Percentiles rank a stretch among this genome's conserved stretches.
These are phyloP conservation scores for Baudoinia panamericana DNA, from an alignment of 495 filamentous ascomycete genomes.

Conservation along the genomic window DNA sequence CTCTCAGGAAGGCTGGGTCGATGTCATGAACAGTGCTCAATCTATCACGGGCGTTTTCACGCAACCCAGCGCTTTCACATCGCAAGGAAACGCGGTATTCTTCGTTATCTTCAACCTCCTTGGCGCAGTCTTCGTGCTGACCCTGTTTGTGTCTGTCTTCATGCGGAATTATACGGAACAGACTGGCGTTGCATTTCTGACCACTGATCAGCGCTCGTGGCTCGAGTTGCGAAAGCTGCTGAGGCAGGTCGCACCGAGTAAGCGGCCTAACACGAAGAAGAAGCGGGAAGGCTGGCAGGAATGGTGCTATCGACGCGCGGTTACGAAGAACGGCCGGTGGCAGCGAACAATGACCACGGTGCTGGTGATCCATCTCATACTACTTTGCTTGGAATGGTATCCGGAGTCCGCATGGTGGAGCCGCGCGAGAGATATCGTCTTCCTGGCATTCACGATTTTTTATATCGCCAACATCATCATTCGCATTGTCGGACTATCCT, in stretches of 20 bases:
- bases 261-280: conserved; percentile 62
- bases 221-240: conserved; percentile 87
- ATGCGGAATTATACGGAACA: conserved; percentile 99
- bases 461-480: conserved; percentile 78
- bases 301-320: conserved; percentile 89
- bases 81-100: conserved; percentile 80
- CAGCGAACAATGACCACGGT: conserved; percentile 64
- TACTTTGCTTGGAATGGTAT: conserved; percentile 79
- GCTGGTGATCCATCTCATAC: conserved; percentile 66
- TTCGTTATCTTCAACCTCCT: conserved; percentile 95
- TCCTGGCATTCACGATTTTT: conserved; percentile 71
- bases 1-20: conserved; percentile 93
- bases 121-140: conserved; percentile 93
- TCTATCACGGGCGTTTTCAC: conserved; percentile 61
- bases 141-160: conserved; percentile 96
- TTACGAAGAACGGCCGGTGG: conserved; percentile 91
- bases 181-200: conserved; percentile 92
- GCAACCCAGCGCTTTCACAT: conserved; percentile 53
- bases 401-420: conserved; percentile 56
- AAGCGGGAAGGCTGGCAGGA: conserved; percentile 63
- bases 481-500: conserved; percentile 76
- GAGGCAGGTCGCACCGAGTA: conserved; percentile 85
- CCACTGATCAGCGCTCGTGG: conserved; percentile 94
- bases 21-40: conserved; percentile 74
- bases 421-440: conserved; percentile 54